Base-by-base conservation (phyloP, 192 early-diverging fungal genomes). In the Pilobolus umbonatus region DNA sequence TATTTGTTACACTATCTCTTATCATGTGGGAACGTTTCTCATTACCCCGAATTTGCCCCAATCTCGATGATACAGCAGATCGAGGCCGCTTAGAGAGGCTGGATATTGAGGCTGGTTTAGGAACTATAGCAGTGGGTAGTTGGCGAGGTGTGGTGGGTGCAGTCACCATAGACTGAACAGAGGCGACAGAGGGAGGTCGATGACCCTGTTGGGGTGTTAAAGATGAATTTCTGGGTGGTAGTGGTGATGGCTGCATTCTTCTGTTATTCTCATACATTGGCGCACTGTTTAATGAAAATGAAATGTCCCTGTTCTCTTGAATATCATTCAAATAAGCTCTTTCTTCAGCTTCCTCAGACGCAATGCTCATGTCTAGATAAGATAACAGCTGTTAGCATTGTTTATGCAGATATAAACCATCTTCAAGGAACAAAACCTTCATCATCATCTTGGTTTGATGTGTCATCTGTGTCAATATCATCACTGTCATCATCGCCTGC, bases 271-370 rank as follows among this genome's bases (percentile, higher is more conserved):
- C n/a, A n/a, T n/a, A n/a, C n/a, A n/a, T 43, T 38, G 3, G 39
- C 5, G 39, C 11, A 42, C 1, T 26, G 1, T 4, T 29, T 30
- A 11, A 29, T 11, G 30, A 49, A 2, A 29, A 49, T 49, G 47
- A 49, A 14, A n/a, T 28, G 3, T 26, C 7, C n/a, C 29, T 57
- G 32, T 19, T 32, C 22, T 47, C 34, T 54, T 68, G 47, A 25
- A 68, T 51, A 25, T 68, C 60, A n/a, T 31, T 24, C 17, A 72
- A 45, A 62, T 71, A 71, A 15, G 58, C 64, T 54, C 60, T 36
- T 45, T 72, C 70, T 32, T 72, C 70, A 26, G 30, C 61, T 51
- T 65, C 61, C n/a, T n/a, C n/a, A n/a, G n/a, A n/a, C 4, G 39
- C 19, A 42, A 1, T 35, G 11, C 34, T 42, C 12, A 5, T 42